Evolutionary conservation across 371 early-diverging fungal species (phyloP), one percentile per base, ranked within the genome.

Genomic region (Fennellomyces sp.): DNA sequence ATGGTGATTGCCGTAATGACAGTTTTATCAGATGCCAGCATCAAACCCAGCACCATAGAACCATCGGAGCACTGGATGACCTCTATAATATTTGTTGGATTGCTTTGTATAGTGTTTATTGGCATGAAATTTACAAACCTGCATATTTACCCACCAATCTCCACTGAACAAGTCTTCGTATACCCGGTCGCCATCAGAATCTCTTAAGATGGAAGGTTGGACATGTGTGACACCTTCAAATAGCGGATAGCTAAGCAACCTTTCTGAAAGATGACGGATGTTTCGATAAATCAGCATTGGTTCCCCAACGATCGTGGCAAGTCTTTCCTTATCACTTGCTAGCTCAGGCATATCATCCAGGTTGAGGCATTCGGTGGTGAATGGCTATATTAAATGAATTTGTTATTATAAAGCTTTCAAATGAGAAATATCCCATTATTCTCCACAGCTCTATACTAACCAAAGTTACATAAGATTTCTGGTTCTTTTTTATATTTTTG

Each of bases 261-360:
- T 30, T 23, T 53, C 35, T 8, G 35, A 30, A 7, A 53, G 11
- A 30, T 33, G 8, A 30, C 12, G 11, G 36, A 53, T 53, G 35
- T 53, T 53, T 8, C 53, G 28, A 53, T 53, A 53, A 12, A 35
- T 53, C 53, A 53, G n/a, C n/a, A n/a, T n/a, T n/a, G n/a, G n/a
- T n/a, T n/a, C n/a, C n/a, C n/a, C n/a, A n/a, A n/a, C n/a, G n/a
- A n/a, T n/a, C n/a, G n/a, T n/a, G n/a, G n/a, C n/a, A n/a, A n/a
- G n/a, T n/a, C n/a, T n/a, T n/a, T n/a, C n/a, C n/a, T n/a, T n/a
- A n/a, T n/a, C n/a, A n/a, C n/a, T n/a, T n/a, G n/a, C n/a, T n/a
- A n/a, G n/a, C n/a, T n/a, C n/a, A n/a, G n/a, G n/a, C n/a, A n/a
- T n/a, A n/a, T n/a, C n/a, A n/a, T n/a, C n/a, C n/a, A n/a, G n/a